phyloP scores from a whole-genome alignment of 495 filamentous ascomycete genomes.

The Annulohypoxylon maeteangense region DNA sequence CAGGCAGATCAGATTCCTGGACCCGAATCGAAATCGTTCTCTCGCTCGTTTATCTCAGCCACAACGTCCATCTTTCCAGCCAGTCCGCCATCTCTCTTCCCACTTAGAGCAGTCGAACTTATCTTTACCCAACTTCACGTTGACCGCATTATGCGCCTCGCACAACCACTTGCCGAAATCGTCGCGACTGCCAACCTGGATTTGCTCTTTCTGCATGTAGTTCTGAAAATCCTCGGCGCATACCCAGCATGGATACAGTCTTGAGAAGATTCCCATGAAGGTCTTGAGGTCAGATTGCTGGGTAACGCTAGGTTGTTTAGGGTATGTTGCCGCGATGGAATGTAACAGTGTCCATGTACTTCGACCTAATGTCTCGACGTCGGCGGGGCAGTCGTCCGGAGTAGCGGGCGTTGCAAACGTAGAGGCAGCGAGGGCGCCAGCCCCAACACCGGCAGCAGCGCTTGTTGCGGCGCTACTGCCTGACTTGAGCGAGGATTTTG shows the following conservation, averaged over 20 bases:
- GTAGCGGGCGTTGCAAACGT: slow-evolving; percentile 37
- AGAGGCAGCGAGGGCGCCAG: slow-evolving; percentile 44
- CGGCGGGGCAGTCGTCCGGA: slow-evolving; percentile 73
- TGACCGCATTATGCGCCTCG: slow-evolving; percentile 97
- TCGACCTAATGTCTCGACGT: slow-evolving; percentile 86
- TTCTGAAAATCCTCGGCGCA: slow-evolving; percentile 91
- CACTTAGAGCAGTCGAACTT: slow-evolving; percentile 90
- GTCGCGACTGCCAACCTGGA: slow-evolving; percentile 70
- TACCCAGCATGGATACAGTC: slow-evolving; percentile 92
- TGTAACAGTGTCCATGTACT: slow-evolving; percentile 94
- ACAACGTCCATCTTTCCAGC: slow-evolving; percentile 86
- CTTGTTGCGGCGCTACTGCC: slow-evolving; percentile 43
- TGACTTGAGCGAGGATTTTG: slow-evolving; percentile 70
- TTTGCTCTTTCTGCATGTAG: slow-evolving; percentile 81
- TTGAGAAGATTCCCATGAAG: slow-evolving; percentile 84
- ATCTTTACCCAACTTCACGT: slow-evolving; percentile 90
- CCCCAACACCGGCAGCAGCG: slow-evolving; percentile 44
- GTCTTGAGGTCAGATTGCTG: slow-evolving; percentile 78
- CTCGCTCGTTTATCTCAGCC: slow-evolving; percentile 44
- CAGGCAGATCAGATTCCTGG: neutral
- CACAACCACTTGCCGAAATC: slow-evolving; percentile 96
- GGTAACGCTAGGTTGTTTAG: slow-evolving; percentile 66
- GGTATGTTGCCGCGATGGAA: slow-evolving; percentile 88
- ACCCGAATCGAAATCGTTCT: neutral
- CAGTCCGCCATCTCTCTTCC: slow-evolving; percentile 94